A percentile compares a stretch with the other conserved stretches of the same genome.
phyloP scores from a whole-genome alignment of 805 yeast species.

The Yarrowia keelungensis region DNA sequence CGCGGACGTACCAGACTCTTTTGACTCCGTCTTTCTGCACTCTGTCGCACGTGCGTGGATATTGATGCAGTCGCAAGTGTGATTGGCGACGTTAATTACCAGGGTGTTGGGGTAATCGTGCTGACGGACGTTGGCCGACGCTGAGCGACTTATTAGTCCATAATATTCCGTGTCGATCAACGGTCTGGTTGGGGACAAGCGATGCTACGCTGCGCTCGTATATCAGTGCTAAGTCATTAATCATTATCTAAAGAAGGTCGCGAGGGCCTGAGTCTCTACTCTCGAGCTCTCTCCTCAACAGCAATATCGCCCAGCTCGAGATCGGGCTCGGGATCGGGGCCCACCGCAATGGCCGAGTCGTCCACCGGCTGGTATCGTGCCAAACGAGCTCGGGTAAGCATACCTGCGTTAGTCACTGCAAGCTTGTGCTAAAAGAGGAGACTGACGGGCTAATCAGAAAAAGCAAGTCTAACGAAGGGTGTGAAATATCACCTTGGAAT shows the following conservation, averaged over 20 bases:
- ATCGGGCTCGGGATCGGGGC: slow-evolving; percentile 29
- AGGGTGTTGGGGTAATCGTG: neutral
- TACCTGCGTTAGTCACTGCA: slow-evolving; percentile 40
- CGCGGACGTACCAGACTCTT: slow-evolving; percentile 11
- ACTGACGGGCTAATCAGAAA: neutral
- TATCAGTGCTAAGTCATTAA: no score
- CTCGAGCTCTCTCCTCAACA: neutral
- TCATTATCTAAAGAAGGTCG: neutral
- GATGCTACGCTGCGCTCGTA: no score
- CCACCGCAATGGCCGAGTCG: slow-evolving; percentile 28
- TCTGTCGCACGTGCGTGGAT: slow-evolving; percentile 12
- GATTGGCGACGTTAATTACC: neutral
- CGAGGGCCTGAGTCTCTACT: neutral
- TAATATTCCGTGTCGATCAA: no score
- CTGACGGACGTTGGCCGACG: neutral
- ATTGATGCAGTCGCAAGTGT: neutral
- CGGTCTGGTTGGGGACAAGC: no score
- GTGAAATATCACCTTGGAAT: no score
- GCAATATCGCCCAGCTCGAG: slow-evolving; percentile 22
- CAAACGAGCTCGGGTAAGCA: slow-evolving; percentile 45
- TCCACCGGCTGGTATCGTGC: slow-evolving; percentile 36
- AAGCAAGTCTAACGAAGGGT: neutral
- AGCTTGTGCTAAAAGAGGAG: neutral
- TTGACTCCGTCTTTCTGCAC: slow-evolving; percentile 13
- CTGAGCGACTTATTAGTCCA: no score